A percentile compares a stretch with the other conserved stretches of the same genome.
These are phyloP conservation scores for Cytospora leucostoma DNA, from an alignment of 2,329 filamentous ascomycete genomes.

Conservation along the genomic window DNA sequence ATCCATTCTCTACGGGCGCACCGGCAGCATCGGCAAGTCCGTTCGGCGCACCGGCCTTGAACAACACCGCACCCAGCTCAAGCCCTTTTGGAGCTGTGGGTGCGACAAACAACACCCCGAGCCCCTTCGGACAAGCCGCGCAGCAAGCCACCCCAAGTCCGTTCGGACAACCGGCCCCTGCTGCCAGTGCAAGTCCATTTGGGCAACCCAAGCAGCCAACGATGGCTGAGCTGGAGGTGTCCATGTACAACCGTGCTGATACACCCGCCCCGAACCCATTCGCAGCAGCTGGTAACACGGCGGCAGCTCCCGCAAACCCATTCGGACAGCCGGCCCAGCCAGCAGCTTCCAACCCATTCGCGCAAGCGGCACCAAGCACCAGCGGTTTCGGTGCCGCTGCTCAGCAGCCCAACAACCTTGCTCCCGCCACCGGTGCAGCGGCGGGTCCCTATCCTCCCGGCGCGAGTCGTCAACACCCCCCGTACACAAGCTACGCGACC, in stretches of 20 bases:
- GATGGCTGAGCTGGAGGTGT: constrained; percentile 16
- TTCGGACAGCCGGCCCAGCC: constrained; percentile 34
- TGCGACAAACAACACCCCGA: constrained; percentile 14
- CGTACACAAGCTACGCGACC: constrained; percentile 34
- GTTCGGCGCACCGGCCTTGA: constrained; percentile 29
- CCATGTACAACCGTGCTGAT: constrained; percentile 19
- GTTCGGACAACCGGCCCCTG: neutral
- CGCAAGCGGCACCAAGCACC: neutral
- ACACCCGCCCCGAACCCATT: constrained; percentile 31
- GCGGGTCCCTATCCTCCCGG: constrained; percentile 32
- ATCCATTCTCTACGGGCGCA: constrained; percentile 32
- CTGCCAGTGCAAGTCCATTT: constrained; percentile 23
- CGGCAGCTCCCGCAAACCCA: constrained; percentile 15
- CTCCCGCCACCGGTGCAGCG: neutral
- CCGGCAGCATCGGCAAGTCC: constrained; percentile 28
- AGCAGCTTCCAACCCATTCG: constrained; percentile 25
- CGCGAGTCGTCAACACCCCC: constrained; percentile 36
- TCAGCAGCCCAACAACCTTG: constrained; percentile 5
- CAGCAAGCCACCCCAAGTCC: constrained; percentile 26
- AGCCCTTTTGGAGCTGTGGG: constrained; percentile 28
- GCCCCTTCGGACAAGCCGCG: constrained; percentile 28
- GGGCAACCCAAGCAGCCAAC: constrained; percentile 27
- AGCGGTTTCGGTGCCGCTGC: constrained; percentile 11
- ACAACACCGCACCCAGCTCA: constrained; percentile 4
- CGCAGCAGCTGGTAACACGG: constrained; percentile 21